Evolutionary conservation across 2,329 filamentous ascomycete genomes (phyloP), one percentile per base, ranked within the genome.

Genomic region (Nemania bipapillata): DNA sequence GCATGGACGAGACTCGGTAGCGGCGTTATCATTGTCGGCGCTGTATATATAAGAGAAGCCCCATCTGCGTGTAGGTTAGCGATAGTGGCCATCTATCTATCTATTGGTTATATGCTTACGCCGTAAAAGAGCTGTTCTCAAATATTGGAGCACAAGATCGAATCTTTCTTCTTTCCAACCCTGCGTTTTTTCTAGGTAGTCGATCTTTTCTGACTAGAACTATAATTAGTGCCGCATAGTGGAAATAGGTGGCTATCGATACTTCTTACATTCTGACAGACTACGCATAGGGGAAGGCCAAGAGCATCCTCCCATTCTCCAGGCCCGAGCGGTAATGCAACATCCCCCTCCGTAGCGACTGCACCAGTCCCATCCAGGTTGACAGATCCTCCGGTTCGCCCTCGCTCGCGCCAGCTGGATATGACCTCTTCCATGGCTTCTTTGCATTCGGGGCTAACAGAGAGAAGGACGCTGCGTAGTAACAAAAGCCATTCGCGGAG

Each of bases 101-200:
- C 12, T 20, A 52, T 3, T 11, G 24, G 7, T 2, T 20, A 54
- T 28, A 73, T 68, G 20, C 90, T 80, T 82, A 94, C 94, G 88
- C 84, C 94, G 95, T 71, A 99, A 84, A 49, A 99, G 83, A 45
- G 96, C 89, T 0, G 96, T 98, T 73, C 96, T 89, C 77, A 99
- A 83, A 79, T 94, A 97, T 78, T 99, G 96, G 67, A 97, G 86
- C 50, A 99, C 92, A 73, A 96, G 94, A 79, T 99, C 96, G 76
- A 99, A 99, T 75, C 97, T 92, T 73, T 96, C 93, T 80, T 99
- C 96, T 80, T 94, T 95, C 94, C 95, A 99, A 15, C 91, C 90
- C 67, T 94, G 90, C 58, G 93, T 94, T 79, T 92, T 93, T 81
- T 98, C 96, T 66, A 99, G 81, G 45, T 89, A 87, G 77, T 98